A percentile compares a stretch with the other conserved stretches of the same genome.
These are phyloP conservation scores for Neurospora sp. DNA, from an alignment of 495 filamentous ascomycete species.

Conservation along the genomic window DNA sequence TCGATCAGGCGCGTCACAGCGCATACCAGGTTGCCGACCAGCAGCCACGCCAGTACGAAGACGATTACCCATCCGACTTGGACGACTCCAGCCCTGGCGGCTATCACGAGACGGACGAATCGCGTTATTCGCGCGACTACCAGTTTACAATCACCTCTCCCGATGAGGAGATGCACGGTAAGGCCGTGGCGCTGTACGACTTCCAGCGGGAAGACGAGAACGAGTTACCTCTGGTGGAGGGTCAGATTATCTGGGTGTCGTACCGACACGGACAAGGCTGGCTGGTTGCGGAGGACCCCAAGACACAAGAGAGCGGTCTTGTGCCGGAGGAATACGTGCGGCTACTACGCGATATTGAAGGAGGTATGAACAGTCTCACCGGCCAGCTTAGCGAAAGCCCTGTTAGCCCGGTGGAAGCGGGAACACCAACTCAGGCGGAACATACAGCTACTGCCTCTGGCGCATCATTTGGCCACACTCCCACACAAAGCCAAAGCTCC, in stretches of 20 bases:
- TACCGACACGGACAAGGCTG: conserved; percentile 94
- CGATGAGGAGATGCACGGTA: conserved; percentile 96
- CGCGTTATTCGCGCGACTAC: conserved; percentile 78
- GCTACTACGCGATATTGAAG: conserved; percentile 83
- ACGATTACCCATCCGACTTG: conserved; percentile 46
- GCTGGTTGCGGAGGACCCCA: conserved; percentile 95
- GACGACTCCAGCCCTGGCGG: conserved; percentile 47
- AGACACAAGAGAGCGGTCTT: conserved; percentile 70
- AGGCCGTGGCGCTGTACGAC: conserved; percentile 90
- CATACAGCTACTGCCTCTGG: conserved; percentile 14
- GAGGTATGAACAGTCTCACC: conserved; percentile 43
- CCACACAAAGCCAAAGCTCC: conserved; percentile 21
- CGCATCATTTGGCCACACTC: conserved; percentile 27
- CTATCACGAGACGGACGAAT: conserved; percentile 43
- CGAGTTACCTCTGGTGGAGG: conserved; percentile 84
- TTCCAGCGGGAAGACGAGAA: conserved; percentile 94
- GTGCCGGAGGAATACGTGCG: conserved; percentile 97
- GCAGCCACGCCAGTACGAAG: conserved; percentile 47
- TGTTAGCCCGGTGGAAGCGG: conserved; percentile 36
- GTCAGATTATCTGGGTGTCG: conserved; percentile 92
- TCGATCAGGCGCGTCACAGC: conserved; percentile 48
- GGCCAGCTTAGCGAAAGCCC: conserved; percentile 31
- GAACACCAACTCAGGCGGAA: conserved; percentile 48
- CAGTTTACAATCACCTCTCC: conserved; percentile 92
- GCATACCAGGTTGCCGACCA: conserved; percentile 32